Conservation (phyloP, 441 rosid genomes). For the Gossypium davidsonii region DNA sequence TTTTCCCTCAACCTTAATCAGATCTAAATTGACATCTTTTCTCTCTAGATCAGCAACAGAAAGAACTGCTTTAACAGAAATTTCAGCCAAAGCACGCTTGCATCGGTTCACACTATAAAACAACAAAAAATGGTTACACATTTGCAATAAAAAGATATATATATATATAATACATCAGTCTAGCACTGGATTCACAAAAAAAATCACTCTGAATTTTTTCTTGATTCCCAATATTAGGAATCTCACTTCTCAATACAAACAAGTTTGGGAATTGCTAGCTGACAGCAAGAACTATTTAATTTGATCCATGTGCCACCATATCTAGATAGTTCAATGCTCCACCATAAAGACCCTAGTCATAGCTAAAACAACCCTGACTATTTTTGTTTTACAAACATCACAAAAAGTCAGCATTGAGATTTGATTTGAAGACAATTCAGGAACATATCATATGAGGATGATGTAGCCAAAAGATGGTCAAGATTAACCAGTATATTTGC, state of each 20-base stretch:
- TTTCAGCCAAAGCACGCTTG: slow-evolving; percentile 85
- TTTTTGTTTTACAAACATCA: background rate
- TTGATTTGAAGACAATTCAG: background rate
- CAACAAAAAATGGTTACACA: slow-evolving; percentile 6
- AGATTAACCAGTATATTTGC: background rate
- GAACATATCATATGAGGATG: background rate
- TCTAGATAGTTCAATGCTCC: background rate
- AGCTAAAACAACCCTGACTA: background rate
- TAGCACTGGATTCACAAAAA: background rate
- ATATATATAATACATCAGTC: background rate
- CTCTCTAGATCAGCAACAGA: slow-evolving; percentile 96
- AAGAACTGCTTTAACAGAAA: slow-evolving; percentile 90
- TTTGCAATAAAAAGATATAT: background rate
- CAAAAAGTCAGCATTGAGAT: background rate
- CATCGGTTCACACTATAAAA: slow-evolving; percentile 81
- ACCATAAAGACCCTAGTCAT: background rate
- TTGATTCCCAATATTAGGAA: background rate
- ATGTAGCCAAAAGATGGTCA: background rate
- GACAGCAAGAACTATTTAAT: background rate
- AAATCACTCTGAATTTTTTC: background rate
- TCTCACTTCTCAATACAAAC: background rate
- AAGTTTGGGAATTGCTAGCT: background rate
- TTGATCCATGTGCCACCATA: background rate
- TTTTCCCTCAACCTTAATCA: slow-evolving; percentile 92
- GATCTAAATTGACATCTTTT: slow-evolving; percentile 86